Conservation (phyloP, 331 rosid species). For the Rhamnella rubrinervis region DNA sequence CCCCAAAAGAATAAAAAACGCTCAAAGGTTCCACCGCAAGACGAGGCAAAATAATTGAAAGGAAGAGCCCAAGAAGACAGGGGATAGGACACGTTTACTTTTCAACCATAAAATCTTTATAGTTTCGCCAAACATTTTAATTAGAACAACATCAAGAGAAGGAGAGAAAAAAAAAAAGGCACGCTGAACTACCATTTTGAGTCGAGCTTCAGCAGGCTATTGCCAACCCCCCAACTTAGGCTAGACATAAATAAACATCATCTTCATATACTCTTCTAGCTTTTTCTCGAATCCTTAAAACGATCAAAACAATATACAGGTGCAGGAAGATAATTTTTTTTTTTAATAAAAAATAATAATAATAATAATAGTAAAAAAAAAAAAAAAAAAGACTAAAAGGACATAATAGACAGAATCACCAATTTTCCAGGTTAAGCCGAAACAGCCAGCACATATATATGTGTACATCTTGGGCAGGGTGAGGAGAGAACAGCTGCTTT, state of each 20-base stretch:
- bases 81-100: background rate
- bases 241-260: constrained; percentile 34
- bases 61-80: background rate
- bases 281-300: constrained; percentile 30
- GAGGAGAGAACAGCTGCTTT: constrained; percentile 37
- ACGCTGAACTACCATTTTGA: constrained; percentile 23
- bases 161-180: background rate
- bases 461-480: constrained; percentile 55
- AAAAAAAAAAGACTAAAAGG: constrained; percentile 30
- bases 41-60: background rate
- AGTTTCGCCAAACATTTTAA: too few relatives aligned
- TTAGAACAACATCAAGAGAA: too few relatives aligned
- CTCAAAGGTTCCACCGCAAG: background rate
- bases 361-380: too few relatives aligned
- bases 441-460: constrained; percentile 38
- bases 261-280: constrained; percentile 35
- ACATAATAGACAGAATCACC: constrained; percentile 44
- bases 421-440: constrained; percentile 47
- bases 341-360: too few relatives aligned
- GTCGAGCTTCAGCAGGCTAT: constrained; percentile 26
- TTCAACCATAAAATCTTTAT: too few relatives aligned
- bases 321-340: constrained; percentile 30
- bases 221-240: constrained; percentile 27
- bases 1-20: too few relatives aligned
- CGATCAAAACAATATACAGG: constrained; percentile 53